phyloP scores from a whole-genome alignment of 1,284 basidiomycete species.

The Sporisorium graminicola region DNA sequence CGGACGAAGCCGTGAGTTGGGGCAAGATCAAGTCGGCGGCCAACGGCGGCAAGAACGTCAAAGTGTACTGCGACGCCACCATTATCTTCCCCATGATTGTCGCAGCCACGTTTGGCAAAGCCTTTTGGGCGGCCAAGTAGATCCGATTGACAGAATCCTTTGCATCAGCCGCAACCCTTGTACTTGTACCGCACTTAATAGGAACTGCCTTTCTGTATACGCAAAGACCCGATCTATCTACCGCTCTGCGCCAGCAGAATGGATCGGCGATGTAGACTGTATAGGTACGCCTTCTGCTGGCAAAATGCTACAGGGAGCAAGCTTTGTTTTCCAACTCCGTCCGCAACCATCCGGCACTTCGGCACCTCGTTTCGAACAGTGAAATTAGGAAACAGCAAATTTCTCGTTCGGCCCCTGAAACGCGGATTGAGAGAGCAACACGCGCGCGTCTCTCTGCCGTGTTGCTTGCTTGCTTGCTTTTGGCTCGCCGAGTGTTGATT shows the following conservation, averaged over 20 bases:
- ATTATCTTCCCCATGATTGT: slow-evolving; percentile 90
- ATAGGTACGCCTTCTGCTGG: background rate
- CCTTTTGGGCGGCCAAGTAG: slow-evolving; percentile 32
- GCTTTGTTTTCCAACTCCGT: slow-evolving; percentile 1
- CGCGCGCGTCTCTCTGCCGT: background rate
- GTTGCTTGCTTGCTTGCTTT: no score
- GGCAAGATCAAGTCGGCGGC: slow-evolving; percentile 87
- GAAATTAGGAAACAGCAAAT: background rate
- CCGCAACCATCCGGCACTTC: background rate
- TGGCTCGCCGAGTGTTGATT: background rate
- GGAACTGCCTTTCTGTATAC: background rate
- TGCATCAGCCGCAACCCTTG: slow-evolving; percentile 8
- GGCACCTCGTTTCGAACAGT: background rate
- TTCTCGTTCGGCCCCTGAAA: background rate
- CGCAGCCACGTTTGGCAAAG: slow-evolving; percentile 80
- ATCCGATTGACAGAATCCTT: background rate
- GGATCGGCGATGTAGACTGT: background rate
- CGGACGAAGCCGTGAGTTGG: slow-evolving; percentile 99
- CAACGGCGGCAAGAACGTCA: slow-evolving; percentile 85
- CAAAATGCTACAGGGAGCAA: no score
- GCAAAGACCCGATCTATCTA: no score
- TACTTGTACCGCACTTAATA: slow-evolving; percentile 24
- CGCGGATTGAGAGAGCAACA: background rate
- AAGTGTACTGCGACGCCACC: slow-evolving; percentile 83
- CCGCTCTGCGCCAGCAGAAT: no score